These are phyloP conservation scores for Pseudotsuga menziesii DNA, from an alignment of 75 land plant species.

Conservation along the genomic window DNA sequence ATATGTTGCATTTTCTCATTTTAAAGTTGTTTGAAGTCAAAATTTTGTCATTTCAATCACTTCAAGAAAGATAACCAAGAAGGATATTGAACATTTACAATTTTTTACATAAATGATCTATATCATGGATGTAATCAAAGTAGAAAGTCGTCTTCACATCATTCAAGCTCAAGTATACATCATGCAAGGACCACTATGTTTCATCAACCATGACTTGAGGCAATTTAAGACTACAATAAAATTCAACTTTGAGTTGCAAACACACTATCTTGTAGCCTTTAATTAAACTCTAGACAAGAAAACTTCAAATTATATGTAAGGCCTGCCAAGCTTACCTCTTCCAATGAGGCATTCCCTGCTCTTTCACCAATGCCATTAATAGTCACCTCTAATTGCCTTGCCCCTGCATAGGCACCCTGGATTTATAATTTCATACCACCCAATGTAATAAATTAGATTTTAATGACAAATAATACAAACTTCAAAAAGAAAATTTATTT, in stretches of 20 bases:
- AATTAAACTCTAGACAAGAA: not conserved
- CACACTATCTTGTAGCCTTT: not conserved
- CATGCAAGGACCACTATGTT: not conserved
- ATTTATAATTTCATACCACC: slow-evolving; percentile 9
- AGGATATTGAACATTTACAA: too few relatives aligned
- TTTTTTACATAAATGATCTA: too few relatives aligned
- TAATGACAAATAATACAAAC: not conserved
- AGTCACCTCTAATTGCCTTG: slow-evolving; percentile 97
- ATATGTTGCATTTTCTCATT: too few relatives aligned
- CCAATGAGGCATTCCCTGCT: slow-evolving; percentile 98
- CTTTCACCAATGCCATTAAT: slow-evolving; percentile 99
- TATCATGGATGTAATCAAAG: too few relatives aligned
- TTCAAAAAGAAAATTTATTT: not conserved
- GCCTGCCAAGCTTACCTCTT: slow-evolving; percentile 51
- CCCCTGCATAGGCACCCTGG: slow-evolving; percentile 93
- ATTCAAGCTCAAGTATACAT: too few relatives aligned
- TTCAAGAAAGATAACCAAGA: too few relatives aligned
- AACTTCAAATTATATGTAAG: not conserved
- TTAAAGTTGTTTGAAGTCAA: too few relatives aligned
- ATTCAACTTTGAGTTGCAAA: not conserved
- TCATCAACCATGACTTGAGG: too few relatives aligned
- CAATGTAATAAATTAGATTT: slow-evolving; percentile 3
- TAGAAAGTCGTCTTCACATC: too few relatives aligned
- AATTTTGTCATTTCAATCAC: too few relatives aligned
- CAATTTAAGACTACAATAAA: too few relatives aligned